Evolutionary conservation across 208 protist genomes (phyloP), one percentile per base, ranked within the genome.

Genomic region (Acanthamoeba triangularis): DNA sequence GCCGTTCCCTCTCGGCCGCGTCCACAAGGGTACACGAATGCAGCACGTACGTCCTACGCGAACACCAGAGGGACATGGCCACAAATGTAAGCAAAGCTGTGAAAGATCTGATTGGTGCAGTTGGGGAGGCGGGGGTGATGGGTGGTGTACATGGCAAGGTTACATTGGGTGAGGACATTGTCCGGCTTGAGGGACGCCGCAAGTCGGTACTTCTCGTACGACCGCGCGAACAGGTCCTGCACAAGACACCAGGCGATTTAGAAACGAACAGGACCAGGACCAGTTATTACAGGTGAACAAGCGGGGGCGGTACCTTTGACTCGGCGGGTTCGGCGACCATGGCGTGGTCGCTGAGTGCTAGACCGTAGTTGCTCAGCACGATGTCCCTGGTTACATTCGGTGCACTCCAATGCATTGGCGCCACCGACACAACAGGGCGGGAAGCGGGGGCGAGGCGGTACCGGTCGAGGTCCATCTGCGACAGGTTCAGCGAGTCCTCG

Each of bases 321-420:
- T 84, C 91, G 14, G 93, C 91, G 4, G 91, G 72, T 8, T 41
- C 25, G 3, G 61, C 56, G 41, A 95, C 49, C 91, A 95, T 95
- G 16, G 91, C 91, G 76, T 95, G 91, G 30, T 95, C 91, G 72
- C 91, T 95, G 25, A 95, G 91, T 16, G 91, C 91, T 18, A 95
- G 61, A 0, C 91, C 91, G 52, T 61, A 95, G 74, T 95, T 95
- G 74, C 91, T 95, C 67, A 95, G 69, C 61, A 95, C 91, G 30
- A 95, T 95, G 30, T 95, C 91, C 35, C 90, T 80, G 67, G 14
- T 18, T 4, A 13, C 56, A 63, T 41, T 41, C 56, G n/a, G n/a
- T n/a, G 10, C 23, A 63, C 13, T n/a, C 16, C 18, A 18, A 28
- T 63, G 1, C 37, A 41, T 41, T 1, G 37, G 37, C 37, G 37